Evolutionary conservation across 805 yeast species (phyloP).

Genomic region (Candida easanensis): DNA sequence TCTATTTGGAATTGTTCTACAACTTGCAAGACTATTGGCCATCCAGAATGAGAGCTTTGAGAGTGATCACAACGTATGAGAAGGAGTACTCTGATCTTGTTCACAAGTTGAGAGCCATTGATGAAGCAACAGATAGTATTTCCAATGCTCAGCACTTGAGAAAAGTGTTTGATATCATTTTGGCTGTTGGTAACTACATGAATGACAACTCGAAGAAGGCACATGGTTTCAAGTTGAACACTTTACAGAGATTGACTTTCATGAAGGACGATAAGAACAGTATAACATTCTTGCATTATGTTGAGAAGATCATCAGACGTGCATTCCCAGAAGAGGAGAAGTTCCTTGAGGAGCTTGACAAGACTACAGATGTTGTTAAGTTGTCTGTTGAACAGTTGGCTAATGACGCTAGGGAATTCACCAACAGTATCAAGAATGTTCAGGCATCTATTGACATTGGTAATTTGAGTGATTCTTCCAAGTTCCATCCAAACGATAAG

Average conservation of each 20-base stretch:
- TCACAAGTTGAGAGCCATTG: slow-evolving; percentile 52
- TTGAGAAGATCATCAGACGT: slow-evolving; percentile 62
- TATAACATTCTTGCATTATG: slow-evolving; percentile 70
- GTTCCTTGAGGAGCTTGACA: slow-evolving; percentile 59
- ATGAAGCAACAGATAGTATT: slow-evolving; percentile 55
- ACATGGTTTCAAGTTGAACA: slow-evolving; percentile 65
- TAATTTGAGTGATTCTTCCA: slow-evolving; percentile 57
- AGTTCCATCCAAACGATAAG: slow-evolving; percentile 65
- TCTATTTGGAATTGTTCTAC: slow-evolving; percentile 64
- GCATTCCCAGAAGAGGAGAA: slow-evolving; percentile 62
- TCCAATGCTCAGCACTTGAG: slow-evolving; percentile 51
- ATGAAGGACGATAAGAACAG: slow-evolving; percentile 66
- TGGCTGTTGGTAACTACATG: slow-evolving; percentile 78
- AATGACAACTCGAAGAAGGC: slow-evolving; percentile 68
- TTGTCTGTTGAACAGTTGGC: slow-evolving; percentile 61
- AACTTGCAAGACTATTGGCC: slow-evolving; percentile 72
- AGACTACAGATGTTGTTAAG: slow-evolving; percentile 53
- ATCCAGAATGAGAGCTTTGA: slow-evolving; percentile 62
- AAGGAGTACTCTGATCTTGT: slow-evolving; percentile 64
- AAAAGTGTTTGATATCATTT: slow-evolving; percentile 59
- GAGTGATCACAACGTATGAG: slow-evolving; percentile 53
- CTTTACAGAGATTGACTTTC: slow-evolving; percentile 66
- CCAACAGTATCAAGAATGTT: slow-evolving; percentile 47
- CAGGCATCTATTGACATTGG: slow-evolving; percentile 58
- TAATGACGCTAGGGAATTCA: slow-evolving; percentile 55